Evolutionary conservation across 1,284 basidiomycete species (phyloP), one percentile per base, ranked within the genome.

Genomic region (Agroathelia rolfsii): DNA sequence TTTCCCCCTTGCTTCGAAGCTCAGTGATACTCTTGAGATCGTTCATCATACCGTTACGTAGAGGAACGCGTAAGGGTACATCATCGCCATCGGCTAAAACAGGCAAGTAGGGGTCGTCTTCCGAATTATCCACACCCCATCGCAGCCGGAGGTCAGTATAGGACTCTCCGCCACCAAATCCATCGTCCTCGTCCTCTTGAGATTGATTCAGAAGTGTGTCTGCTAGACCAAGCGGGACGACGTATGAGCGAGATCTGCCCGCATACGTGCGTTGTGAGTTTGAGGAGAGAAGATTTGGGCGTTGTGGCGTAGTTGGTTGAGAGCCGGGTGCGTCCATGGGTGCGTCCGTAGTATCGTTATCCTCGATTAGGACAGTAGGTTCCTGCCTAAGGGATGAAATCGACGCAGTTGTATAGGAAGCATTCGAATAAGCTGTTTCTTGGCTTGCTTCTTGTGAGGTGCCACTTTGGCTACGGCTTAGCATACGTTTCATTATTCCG

Each of bases 1-100:
- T 74, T 53, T 87, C 81, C n/a, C 83, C 83, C 48, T 80, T 81
- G 44, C 69, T 78, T 34, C 82, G 59, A 22, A 87, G 58, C 43
- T 87, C 83, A 0, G 78, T 80, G 30, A 85, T 82, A 39, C 79
- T 85, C 49, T 78, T 81, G 30, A 86, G 47, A 32, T 82, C 77
- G 44, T 83, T 84, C 59, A 73, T 72, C 67, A 76, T 72, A 10
- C 70, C 72, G 18, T 52, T 50, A 3, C 66, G 58, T 7, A 68
- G 46, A 6, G 55, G 52, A 4, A 42, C 37, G 9, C 53, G 50
- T 27, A 46, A n/a, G n/a, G n/a, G n/a, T n/a, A n/a, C n/a, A n/a
- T n/a, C n/a, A n/a, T n/a, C n/a, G n/a, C n/a, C n/a, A n/a, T n/a
- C n/a, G n/a, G n/a, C n/a, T n/a, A n/a, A n/a, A n/a, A n/a, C n/a